Evolutionary conservation across 2,329 filamentous ascomycete species (phyloP), one percentile per base, ranked within the genome.

Genomic region (Nothophaeocryptopus gaeumannii): DNA sequence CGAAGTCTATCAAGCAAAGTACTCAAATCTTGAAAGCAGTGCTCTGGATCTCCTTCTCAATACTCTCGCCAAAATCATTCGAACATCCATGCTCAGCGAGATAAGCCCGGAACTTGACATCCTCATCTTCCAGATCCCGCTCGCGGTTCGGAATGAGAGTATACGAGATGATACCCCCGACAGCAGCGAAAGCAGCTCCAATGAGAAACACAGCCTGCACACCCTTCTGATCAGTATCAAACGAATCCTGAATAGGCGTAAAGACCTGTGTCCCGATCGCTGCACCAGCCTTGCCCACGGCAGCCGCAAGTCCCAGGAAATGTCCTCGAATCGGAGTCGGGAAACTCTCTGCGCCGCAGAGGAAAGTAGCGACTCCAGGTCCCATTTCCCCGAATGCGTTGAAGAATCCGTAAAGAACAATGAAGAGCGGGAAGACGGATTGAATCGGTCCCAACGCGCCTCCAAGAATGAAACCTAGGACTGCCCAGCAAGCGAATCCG

Each of bases 191-290:
- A 0, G 65, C 75, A 1, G 73, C 71, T 0, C 76, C 77, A 47
- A 80, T 77, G 13, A 80, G 63, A 52, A 80, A 79, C 0, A 73
- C 73, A 0, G 69, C 74, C 47, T 78, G 76, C 36, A 77, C 68
- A 0, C 76, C 77, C 54, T 75, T 72, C 8, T 69, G 37, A 14
- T 54, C 49, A 15, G 20, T 39, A 2, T 38, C n/a, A 30, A 57
- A 58, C n/a, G 49, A 52, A 30, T 58, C 45, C 32, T 77, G 71
- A 38, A 81, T 79, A 0, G 76, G 73, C 0, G 70, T 76, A 49
- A 80, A 80, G 2, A 93, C 83, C 61, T 87, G 90, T 0, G 87
- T 89, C 11, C 90, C 90, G 8, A 93, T 83, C 59, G 95, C 95
- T 2, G 90, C 90, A 5, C 63, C 63, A 32, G 89, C 78, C 69